Evolutionary conservation across 2,329 filamentous ascomycete species (phyloP), one percentile per base, ranked within the genome.

Genomic region (Cadophora gregata): DNA sequence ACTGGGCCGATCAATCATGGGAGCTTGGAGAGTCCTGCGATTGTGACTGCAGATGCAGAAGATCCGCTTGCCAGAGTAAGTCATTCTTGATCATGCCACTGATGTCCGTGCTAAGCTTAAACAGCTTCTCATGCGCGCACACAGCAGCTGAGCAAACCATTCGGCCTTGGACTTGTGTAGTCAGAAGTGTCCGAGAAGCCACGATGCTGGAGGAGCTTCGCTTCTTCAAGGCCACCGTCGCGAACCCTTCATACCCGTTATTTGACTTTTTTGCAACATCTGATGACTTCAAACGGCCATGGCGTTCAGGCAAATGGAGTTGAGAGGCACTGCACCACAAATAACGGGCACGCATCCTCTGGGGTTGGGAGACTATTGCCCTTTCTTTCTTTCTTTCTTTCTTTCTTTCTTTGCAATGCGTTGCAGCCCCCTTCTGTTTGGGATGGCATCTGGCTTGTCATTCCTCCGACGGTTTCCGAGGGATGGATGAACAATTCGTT

Each of bases 1-100:
- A 85, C 86, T 53, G 90, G 89, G 59, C 83, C 85, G 12, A 79
- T 88, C 65, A 81, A 79, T 58, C 80, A 80, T 58, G 83, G 84
- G 21, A 86, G 83, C 69, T 78, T 85, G 64, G 88, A 88, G 62
- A 92, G 88, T 77, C 89, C 90, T 29, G 82, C 84, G 33, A 80
- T 90, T 62, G 80, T 89, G 61, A 86, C 85, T 66, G 84, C 84
- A 66, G 85, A 87, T 72, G 81, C 86, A 75, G 84, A 85, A 55
- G 88, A 92, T 81, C 75, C 75, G 55, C 68, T 77, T 56, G 69
- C 74, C 47, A 75, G 73, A 65, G 75, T 77, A 72, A 71, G 75
- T 71, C 38, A 47, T 61, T 58, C 62, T 61, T 58, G 47, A 64
- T 27, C 47, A 55, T 36, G 63, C 56, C 29, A 33, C 51, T 62